Evolutionary conservation across 106 monocot species (phyloP).

Genomic region (Dioscorea dumetorum): DNA sequence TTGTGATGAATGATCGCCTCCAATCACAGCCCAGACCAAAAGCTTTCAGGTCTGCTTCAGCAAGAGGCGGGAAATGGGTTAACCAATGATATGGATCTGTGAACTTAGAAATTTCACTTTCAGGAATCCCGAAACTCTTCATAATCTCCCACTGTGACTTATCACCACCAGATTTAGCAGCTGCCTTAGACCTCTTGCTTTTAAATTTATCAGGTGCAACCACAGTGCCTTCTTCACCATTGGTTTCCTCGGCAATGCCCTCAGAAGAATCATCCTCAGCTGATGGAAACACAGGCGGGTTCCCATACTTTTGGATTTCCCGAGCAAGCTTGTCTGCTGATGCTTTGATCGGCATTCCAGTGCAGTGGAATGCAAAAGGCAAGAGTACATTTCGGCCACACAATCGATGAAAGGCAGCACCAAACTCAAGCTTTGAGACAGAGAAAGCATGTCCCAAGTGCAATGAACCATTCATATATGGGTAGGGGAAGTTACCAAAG

Average conservation of each 20-base stretch:
- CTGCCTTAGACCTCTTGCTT: slow-evolving; percentile 84
- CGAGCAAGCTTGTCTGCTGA: slow-evolving; percentile 81
- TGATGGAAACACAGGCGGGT: slow-evolving; percentile 64
- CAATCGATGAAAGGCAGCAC: slow-evolving; percentile 61
- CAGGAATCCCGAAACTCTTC: slow-evolving; percentile 64
- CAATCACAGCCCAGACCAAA: slow-evolving; percentile 94
- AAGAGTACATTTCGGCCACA: slow-evolving; percentile 75
- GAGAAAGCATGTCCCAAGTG: slow-evolving; percentile 84
- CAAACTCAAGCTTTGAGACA: slow-evolving; percentile 78
- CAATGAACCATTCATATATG: slow-evolving; percentile 90
- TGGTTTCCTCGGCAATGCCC: slow-evolving; percentile 13
- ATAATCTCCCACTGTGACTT: slow-evolving; percentile 96
- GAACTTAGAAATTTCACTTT: slow-evolving; percentile 65
- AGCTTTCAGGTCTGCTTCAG: slow-evolving; percentile 73
- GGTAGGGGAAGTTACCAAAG: slow-evolving; percentile 95
- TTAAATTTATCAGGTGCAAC: slow-evolving; percentile 72
- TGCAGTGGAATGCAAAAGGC: slow-evolving; percentile 95
- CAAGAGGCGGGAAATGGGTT: slow-evolving; percentile 71
- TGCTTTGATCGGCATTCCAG: slow-evolving; percentile 96
- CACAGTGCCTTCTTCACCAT: slow-evolving; percentile 23
- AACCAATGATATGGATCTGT: slow-evolving; percentile 75
- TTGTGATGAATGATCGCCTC: slow-evolving; percentile 88
- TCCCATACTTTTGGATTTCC: slow-evolving; percentile 55
- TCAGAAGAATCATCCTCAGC: slow-evolving; percentile 32
- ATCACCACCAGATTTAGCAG: slow-evolving; percentile 61